Evolutionary conservation across 2,329 filamentous ascomycete species (phyloP), one percentile per base, ranked within the genome.

Genomic region (Fusarium burgessii): DNA sequence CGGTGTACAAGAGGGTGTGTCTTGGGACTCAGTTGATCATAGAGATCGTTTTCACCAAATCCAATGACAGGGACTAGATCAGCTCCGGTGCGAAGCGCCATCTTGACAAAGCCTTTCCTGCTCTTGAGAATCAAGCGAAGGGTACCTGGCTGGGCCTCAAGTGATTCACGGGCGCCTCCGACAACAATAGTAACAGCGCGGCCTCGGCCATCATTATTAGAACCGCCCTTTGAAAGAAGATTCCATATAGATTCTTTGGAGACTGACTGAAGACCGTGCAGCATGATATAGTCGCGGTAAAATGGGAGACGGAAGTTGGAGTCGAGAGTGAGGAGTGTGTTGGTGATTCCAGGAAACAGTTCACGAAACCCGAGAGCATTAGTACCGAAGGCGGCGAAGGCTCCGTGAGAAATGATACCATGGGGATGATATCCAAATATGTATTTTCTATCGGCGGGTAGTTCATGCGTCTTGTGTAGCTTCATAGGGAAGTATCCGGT

Each of bases 371-470:
- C 94, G 1, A 98, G 86, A 0, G 94, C 94, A 75, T 98, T 95
- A 1, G 95, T 98, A 7, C 88, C 93, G 77, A 98, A 98, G 8
- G 95, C 93, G 8, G 91, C 93, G 83, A 95, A 98, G 1, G 95
- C 95, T n/a, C 95, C 96, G 76, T 98, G 94, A 8, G 93, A 96
- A 77, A 99, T 98, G 80, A 99, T 98, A 27, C 96, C 95, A 78
- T 99, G 96, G 0, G 96, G 96, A 77, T 98, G 96, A 80, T 98
- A 98, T 46, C 95, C 95, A 76, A 99, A 94, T 70, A 99, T 94
- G 83, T 98, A 99, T 81, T 97, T 97, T 69, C 94, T 87, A 2
- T 92, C 94, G 0, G 94, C 88, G 25, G 92, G 88, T 10, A 99
- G 88, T 61, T 91, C 87, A 72, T 92, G 88, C 7, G 93, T 96